Percentiles rank a stretch among this genome's conserved stretches.
phyloP scores from a whole-genome alignment of 176 grass and related monocot genomes.

The Thalia dealbata region DNA sequence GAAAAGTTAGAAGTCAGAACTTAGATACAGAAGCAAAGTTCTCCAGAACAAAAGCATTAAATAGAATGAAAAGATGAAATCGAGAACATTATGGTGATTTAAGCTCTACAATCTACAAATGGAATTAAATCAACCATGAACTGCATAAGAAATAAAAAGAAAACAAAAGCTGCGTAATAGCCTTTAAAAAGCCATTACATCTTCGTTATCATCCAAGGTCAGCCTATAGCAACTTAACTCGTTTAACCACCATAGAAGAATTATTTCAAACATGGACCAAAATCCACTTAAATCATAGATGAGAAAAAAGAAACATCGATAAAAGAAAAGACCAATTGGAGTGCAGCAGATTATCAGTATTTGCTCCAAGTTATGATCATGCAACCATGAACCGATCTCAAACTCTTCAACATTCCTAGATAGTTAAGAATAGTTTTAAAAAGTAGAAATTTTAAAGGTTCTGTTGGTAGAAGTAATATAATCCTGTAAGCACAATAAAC shows the following conservation, averaged over 20 bases:
- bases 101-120: no score
- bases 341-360: not conserved
- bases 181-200: no score
- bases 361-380: not conserved
- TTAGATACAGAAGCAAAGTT: not conserved
- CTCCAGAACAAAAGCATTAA: no score
- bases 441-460: not conserved
- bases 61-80: no score
- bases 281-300: not conserved
- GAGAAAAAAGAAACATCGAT: not conserved
- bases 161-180: no score
- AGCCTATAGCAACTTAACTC: not conserved
- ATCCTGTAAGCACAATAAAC: not conserved
- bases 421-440: not conserved
- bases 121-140: no score
- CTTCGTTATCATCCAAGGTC: no score
- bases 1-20: not conserved
- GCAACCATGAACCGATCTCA: not conserved
- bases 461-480: not conserved
- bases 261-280: not conserved
- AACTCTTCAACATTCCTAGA: not conserved
- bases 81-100: no score
- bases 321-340: not conserved
- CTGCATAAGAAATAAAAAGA: no score
- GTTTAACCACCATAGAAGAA: not conserved